Evolutionary conservation across 495 filamentous ascomycete species (phyloP).

Genomic region (Penicillium steckii): DNA sequence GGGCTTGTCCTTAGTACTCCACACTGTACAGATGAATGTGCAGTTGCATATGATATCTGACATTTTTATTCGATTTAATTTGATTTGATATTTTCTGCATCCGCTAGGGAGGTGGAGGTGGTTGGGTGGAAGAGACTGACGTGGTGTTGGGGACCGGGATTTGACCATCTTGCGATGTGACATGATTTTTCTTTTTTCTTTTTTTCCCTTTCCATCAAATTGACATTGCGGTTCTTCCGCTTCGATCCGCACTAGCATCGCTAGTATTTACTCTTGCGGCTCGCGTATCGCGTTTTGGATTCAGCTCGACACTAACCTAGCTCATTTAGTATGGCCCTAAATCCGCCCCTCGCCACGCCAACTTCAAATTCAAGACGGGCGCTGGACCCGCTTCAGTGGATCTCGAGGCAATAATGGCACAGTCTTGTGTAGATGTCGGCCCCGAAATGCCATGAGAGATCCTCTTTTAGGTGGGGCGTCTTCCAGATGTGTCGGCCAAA

Average conservation of each 20-base stretch:
- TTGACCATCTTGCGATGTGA: slow-evolving; percentile 18
- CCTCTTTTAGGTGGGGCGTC: not conserved
- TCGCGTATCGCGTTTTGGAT: slow-evolving; percentile 12
- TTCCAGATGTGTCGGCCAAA: not conserved
- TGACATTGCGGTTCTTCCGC: not conserved
- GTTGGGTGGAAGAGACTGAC: slow-evolving; percentile 10
- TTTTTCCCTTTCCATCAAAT: not conserved
- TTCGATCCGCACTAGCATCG: slow-evolving; percentile 6
- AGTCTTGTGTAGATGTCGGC: not conserved
- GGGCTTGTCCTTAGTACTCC: not conserved
- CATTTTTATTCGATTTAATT: not conserved
- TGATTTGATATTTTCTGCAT: not conserved
- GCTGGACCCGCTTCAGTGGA: slow-evolving; percentile 1
- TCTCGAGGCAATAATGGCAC: not conserved
- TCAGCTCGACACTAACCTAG: not conserved
- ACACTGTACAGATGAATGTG: not conserved
- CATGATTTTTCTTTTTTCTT: too few species aligned
- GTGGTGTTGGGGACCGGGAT: slow-evolving; percentile 14
- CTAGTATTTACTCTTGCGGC: slow-evolving; percentile 9
- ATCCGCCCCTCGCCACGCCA: not conserved
- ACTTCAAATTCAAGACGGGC: not conserved
- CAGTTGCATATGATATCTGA: slow-evolving; percentile 7
- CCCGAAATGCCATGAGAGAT: slow-evolving; percentile 1
- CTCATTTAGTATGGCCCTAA: not conserved
- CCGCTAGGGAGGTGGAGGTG: slow-evolving; percentile 7